Conservation (phyloP, 768 basidiomycete species). For the Tulasnella sp. region DNA sequence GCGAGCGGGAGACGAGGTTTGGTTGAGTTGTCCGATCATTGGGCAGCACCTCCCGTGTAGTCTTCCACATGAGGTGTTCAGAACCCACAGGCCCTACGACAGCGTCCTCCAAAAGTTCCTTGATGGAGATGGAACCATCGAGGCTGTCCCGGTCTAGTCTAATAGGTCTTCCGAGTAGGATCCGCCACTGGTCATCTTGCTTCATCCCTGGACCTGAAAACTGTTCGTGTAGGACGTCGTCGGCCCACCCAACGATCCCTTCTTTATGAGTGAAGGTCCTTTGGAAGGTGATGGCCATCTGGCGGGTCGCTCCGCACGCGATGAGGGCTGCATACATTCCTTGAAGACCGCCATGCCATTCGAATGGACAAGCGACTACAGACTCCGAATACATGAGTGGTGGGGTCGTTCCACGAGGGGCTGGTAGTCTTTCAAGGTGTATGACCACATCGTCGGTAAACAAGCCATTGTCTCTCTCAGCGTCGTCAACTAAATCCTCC, state of each 20-base stretch:
- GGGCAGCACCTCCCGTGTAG: not conserved
- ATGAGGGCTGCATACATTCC: not conserved
- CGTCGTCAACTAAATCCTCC: not conserved
- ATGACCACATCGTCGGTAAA: not conserved
- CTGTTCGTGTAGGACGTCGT: not conserved
- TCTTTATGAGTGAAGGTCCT: not conserved
- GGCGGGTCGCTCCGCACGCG: not conserved
- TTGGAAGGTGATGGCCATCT: slow-evolving; percentile 4
- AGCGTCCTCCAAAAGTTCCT: slow-evolving; percentile 8
- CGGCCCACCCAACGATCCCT: slow-evolving; percentile 5
- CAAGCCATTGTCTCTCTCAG: not conserved
- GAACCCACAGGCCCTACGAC: not conserved
- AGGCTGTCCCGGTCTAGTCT: not conserved
- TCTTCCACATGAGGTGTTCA: not conserved
- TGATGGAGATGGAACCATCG: slow-evolving; percentile 4
- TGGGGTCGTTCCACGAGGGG: slow-evolving; percentile 6
- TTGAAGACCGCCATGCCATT: not conserved
- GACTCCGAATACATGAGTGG: not conserved
- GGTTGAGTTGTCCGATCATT: no score
- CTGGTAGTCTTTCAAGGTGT: not conserved
- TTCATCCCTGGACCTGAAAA: slow-evolving; percentile 6
- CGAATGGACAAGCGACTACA: not conserved
- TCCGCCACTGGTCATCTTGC: not conserved
- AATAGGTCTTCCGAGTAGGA: not conserved
- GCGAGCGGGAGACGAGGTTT: no score